A percentile compares a stretch with the other conserved stretches of the same genome.
These are phyloP conservation scores for Phytophthora lateralis DNA, from an alignment of 352 stramenopile species.

Conservation along the genomic window DNA sequence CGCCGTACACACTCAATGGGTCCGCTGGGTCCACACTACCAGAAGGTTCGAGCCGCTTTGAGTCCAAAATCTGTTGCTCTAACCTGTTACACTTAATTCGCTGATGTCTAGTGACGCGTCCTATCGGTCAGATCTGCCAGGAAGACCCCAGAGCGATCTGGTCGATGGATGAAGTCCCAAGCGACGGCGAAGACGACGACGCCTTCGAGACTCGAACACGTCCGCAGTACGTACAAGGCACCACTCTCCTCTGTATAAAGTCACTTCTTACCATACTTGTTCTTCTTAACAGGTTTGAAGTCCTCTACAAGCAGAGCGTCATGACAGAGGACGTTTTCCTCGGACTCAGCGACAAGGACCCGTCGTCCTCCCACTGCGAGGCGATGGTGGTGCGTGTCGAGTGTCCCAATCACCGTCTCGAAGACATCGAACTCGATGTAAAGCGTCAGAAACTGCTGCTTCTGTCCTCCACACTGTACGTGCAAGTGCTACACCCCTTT, in stretches of 20 bases:
- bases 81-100: neutral
- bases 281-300: conserved; percentile 58
- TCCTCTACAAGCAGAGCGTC: conserved; percentile 87
- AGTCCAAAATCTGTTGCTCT: neutral
- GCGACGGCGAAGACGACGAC: conserved; percentile 80
- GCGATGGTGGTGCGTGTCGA: conserved; percentile 80
- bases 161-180: conserved; percentile 69
- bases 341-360: conserved; percentile 81
- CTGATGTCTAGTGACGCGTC: conserved; percentile 45
- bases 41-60: conserved; percentile 31
- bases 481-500: neutral
- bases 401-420: conserved; percentile 62
- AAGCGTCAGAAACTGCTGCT: conserved; percentile 80
- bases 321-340: conserved; percentile 90
- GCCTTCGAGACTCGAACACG: conserved; percentile 55
- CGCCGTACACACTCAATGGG: conserved; percentile 32
- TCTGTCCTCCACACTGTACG: conserved; percentile 62
- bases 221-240: conserved; percentile 43
- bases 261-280: neutral
- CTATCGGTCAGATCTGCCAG: conserved; percentile 72
- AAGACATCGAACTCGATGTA: conserved; percentile 85
- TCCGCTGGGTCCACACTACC: conserved; percentile 11
- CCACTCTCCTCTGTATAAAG: neutral
- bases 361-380: conserved; percentile 80
- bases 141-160: conserved; percentile 77